Conservation (phyloP, 495 filamentous ascomycete genomes). For the Aspergillus diversus region DNA sequence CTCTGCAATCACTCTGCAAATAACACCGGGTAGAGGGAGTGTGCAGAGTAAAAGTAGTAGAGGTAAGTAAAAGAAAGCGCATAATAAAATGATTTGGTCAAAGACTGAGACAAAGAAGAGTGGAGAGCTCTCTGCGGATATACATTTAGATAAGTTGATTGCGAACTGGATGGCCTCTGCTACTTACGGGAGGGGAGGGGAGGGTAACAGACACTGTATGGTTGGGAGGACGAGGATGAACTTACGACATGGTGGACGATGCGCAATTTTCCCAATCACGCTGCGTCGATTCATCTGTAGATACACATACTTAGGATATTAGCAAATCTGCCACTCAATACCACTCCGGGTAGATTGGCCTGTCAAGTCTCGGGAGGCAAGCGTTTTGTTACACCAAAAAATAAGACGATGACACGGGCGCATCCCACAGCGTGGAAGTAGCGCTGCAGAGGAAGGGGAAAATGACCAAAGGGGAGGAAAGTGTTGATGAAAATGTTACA, state of each 20-base stretch:
- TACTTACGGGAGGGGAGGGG: not conserved
- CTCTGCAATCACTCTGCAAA: not conserved
- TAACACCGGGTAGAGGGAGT: constrained; percentile 3
- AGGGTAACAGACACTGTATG: constrained; percentile 8
- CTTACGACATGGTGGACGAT: constrained; percentile 58
- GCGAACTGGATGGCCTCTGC: constrained; percentile 8
- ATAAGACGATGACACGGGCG: constrained; percentile 47
- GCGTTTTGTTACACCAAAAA: constrained; percentile 46
- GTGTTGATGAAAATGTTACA: constrained; percentile 30
- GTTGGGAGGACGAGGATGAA: constrained; percentile 36
- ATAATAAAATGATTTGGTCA: not conserved
- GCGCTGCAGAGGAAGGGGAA: constrained; percentile 36
- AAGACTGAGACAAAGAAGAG: not conserved
- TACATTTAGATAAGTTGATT: constrained; percentile 1
- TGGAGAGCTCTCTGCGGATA: not conserved
- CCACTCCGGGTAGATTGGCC: constrained; percentile 37
- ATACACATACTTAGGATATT: constrained; percentile 47
- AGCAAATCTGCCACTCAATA: constrained; percentile 45
- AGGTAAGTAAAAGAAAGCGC: not conserved
- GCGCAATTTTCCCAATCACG: constrained; percentile 44
- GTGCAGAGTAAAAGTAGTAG: not conserved
- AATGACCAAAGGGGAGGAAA: constrained; percentile 34
- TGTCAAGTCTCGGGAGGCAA: constrained; percentile 40
- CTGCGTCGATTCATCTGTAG: constrained; percentile 48
- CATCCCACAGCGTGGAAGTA: constrained; percentile 46